Base-by-base conservation (phyloP, 2,329 filamentous ascomycete genomes). In the Trichoderma sp. region DNA sequence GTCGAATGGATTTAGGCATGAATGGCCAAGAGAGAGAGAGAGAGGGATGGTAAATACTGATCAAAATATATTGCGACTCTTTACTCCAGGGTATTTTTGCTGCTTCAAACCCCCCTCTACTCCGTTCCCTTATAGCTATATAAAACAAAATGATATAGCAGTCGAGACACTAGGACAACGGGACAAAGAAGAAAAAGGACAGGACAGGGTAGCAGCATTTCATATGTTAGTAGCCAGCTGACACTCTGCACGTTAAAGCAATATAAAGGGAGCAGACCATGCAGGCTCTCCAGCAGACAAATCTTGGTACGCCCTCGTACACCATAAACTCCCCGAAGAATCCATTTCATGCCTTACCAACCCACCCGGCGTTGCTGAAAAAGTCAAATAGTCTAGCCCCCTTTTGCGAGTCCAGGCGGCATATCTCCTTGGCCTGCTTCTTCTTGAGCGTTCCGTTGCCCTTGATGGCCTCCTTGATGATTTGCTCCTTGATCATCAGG, bases 361-460 rank as follows among this genome's bases (percentile, higher is more conserved):
- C 89, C 93, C 94, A 98, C 3, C 94, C 95, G 64, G 88, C 89
- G 74, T 93, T 91, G 68, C 96, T 91, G 79, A 97, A 93, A 75
- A 97, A 98, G 76, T 98, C 95, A 78, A 94, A 97, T 65, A 98
- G 87, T 69, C 92, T 85, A 19, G 90, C 89, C 0, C 91, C 90
- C 76, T 97, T 98, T 68, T 90, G 90, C 10, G 88, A 86, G 73
- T 98, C 94, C 60, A 98, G 85, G 74, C 88, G 78, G 74, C 90
- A 93, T 28, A 98, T 89, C 73, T 96, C 91, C 74, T 90, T 91
- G 2, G 93, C 93, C 71, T 94, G 89, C 79, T 97, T 98, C 84
- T 95, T 97, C 82, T 97, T 98, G 7, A 99, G 79, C 14, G 84
- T 86, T 1, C 95, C 95, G 66, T 95, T 94, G 66, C 89, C 88